These are phyloP conservation scores for Talaromyces nanjingensis DNA, from an alignment of 495 filamentous ascomycete species.

Conservation along the genomic window DNA sequence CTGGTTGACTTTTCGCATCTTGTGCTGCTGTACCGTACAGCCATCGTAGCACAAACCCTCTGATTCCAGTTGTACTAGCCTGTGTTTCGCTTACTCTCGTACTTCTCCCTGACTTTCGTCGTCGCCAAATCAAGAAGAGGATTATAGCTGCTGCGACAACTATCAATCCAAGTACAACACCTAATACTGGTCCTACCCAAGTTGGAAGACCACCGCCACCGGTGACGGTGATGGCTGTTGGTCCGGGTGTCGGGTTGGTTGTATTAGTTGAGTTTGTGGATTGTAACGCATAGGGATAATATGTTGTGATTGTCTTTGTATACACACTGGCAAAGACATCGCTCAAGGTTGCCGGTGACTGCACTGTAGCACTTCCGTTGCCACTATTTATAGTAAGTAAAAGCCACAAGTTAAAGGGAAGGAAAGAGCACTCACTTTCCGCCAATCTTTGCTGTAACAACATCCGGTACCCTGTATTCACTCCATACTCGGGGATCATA, in stretches of 20 bases:
- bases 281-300: slow-evolving; percentile 50
- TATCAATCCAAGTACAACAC: slow-evolving; percentile 57
- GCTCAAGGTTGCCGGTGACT: slow-evolving; percentile 43
- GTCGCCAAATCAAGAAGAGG: slow-evolving; percentile 48
- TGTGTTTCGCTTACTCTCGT: slow-evolving; percentile 5
- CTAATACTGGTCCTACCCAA: slow-evolving; percentile 60
- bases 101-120: slow-evolving; percentile 28
- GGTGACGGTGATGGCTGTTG: not conserved
- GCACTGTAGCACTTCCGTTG: slow-evolving; percentile 54
- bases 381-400: slow-evolving; percentile 16
- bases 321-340: slow-evolving; percentile 54
- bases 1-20: slow-evolving; percentile 4
- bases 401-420: not conserved
- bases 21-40: slow-evolving; percentile 9
- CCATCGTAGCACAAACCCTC: slow-evolving; percentile 9
- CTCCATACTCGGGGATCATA: slow-evolving; percentile 55
- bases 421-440: slow-evolving; percentile 38
- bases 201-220: slow-evolving; percentile 40
- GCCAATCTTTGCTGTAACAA: slow-evolving; percentile 51
- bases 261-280: slow-evolving; percentile 9
- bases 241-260: slow-evolving; percentile 2
- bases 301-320: slow-evolving; percentile 44
- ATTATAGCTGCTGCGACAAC: slow-evolving; percentile 47
- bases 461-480: slow-evolving; percentile 55
- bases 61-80: not conserved